Conservation (phyloP, 177 flowering plant genomes). For the Tripterygium wilfordii region DNA sequence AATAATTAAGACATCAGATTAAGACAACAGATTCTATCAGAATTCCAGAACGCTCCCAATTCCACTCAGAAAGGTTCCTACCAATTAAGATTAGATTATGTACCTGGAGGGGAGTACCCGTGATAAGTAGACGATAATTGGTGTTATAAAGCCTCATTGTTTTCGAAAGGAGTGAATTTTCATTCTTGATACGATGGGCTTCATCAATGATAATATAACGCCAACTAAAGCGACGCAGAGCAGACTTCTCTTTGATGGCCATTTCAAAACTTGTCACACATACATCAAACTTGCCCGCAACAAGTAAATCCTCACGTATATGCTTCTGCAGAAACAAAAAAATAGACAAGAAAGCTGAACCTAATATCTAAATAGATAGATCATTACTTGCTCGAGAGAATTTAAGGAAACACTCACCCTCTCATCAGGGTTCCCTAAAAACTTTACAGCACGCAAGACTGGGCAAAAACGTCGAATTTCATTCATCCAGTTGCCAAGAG, state of each 20-base stretch:
- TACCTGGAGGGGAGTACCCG: constrained; percentile 99
- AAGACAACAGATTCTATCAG: neutral
- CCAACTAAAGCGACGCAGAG: constrained; percentile 93
- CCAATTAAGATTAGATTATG: neutral
- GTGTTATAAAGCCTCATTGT: constrained; percentile 94
- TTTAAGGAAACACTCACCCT: too few species aligned
- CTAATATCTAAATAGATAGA: too few species aligned
- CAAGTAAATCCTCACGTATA: constrained; percentile 79
- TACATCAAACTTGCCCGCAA: constrained; percentile 96
- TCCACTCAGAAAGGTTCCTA: too few species aligned
- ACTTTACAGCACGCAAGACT: constrained; percentile 82
- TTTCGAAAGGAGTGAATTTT: constrained; percentile 95
- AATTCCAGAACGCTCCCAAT: neutral
- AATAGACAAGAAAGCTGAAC: too few species aligned
- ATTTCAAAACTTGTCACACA: constrained; percentile 99
- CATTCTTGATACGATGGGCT: constrained; percentile 99
- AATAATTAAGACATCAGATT: too few species aligned
- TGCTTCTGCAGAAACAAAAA: constrained; percentile 67
- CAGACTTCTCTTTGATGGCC: constrained; percentile 92
- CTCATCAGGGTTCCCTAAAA: constrained; percentile 98
- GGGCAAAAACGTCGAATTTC: constrained; percentile 97
- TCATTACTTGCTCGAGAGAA: too few species aligned
- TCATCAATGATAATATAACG: constrained; percentile 98
- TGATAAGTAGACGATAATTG: constrained; percentile 91
- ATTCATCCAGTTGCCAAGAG: constrained; percentile 99